These are phyloP conservation scores for Exophiala aquamarina DNA, from an alignment of 2,329 filamentous ascomycete genomes.

Conservation along the genomic window DNA sequence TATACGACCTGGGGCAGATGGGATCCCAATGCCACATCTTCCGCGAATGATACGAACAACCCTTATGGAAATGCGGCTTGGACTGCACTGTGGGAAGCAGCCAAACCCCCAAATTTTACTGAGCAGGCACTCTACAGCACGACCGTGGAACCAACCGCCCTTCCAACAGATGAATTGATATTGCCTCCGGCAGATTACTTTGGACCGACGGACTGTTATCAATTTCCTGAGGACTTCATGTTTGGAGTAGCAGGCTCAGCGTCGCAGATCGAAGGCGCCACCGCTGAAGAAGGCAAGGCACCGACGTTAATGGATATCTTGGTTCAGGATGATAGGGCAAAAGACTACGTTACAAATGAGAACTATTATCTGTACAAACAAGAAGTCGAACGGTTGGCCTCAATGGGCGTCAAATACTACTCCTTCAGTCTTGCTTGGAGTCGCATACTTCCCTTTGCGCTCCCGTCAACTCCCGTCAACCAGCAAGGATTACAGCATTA, in stretches of 20 bases:
- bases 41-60: slow-evolving; percentile 31
- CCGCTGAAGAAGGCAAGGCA: slow-evolving; percentile 38
- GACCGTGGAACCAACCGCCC: slow-evolving; percentile 55
- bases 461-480: slow-evolving; percentile 46
- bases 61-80: slow-evolving; percentile 39
- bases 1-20: slow-evolving; percentile 38
- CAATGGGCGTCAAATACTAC: slow-evolving; percentile 41
- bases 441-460: slow-evolving; percentile 50
- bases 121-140: slow-evolving; percentile 41
- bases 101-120: slow-evolving; percentile 35
- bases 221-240: slow-evolving; percentile 41
- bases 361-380: slow-evolving; percentile 54
- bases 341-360: slow-evolving; percentile 51
- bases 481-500: slow-evolving; percentile 49
- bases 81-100: slow-evolving; percentile 35
- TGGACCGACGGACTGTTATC: slow-evolving; percentile 34
- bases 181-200: slow-evolving; percentile 56
- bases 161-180: slow-evolving; percentile 56
- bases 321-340: slow-evolving; percentile 33
- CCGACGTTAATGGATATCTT: slow-evolving; percentile 42
- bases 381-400: slow-evolving; percentile 42
- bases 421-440: slow-evolving; percentile 51
- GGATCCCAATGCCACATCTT: slow-evolving; percentile 31
- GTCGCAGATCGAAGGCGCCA: slow-evolving; percentile 47
- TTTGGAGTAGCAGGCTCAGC: slow-evolving; percentile 45